Evolutionary conservation across 805 yeast genomes (phyloP).

Genomic region (Starmera pachycereana): DNA sequence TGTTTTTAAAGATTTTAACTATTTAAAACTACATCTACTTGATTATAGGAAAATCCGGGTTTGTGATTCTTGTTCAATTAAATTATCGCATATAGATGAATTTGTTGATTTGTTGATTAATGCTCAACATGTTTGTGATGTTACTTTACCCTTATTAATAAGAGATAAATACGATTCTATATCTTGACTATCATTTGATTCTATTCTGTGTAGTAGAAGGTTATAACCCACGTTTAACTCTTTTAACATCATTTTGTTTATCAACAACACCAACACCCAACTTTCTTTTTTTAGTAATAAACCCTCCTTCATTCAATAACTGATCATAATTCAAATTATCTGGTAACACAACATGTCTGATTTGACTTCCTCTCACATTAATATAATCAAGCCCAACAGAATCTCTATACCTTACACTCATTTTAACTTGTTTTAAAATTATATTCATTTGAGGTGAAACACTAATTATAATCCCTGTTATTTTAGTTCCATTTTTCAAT

Average conservation of each 20-base stretch:
- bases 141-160: constrained; percentile 53
- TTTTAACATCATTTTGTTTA: constrained; percentile 16
- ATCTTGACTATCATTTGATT: neutral
- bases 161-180: constrained; percentile 11
- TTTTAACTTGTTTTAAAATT: constrained; percentile 66
- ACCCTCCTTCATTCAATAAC: constrained; percentile 37
- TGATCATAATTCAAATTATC: constrained; percentile 73
- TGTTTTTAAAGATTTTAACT: constrained; percentile 9
- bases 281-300: constrained; percentile 11
- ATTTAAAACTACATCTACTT: constrained; percentile 37
- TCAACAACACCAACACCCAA: neutral
- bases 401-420: constrained; percentile 62
- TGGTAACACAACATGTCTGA: constrained; percentile 74
- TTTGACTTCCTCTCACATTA: constrained; percentile 82
- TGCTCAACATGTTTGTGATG: constrained; percentile 55
- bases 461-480: constrained; percentile 74
- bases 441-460: constrained; percentile 92
- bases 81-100: constrained; percentile 57
- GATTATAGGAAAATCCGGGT: constrained; percentile 64
- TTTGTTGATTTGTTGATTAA: constrained; percentile 52
- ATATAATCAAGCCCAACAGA: constrained; percentile 66
- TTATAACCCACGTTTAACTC: constrained; percentile 24
- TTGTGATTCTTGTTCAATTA: constrained; percentile 28
- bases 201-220: neutral
- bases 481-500: constrained; percentile 80